phyloP scores from a whole-genome alignment of 2,329 filamentous ascomycete species.

The Ascomycota sp. region DNA sequence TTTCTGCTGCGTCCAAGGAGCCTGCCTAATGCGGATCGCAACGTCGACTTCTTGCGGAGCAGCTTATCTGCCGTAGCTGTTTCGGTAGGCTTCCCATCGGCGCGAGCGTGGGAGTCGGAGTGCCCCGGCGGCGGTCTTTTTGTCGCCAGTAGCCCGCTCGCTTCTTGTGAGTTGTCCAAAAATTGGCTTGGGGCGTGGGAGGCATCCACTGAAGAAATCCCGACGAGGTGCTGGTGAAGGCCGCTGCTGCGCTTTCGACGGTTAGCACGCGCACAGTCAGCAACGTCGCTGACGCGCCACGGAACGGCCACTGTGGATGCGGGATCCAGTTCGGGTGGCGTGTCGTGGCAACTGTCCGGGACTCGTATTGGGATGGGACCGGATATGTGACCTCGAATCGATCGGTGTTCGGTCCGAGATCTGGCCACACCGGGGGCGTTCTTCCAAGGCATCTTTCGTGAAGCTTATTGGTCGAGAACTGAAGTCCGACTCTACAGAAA shows the following conservation, averaged over 20 bases:
- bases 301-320: constrained; percentile 15
- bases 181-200: no score
- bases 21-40: constrained; percentile 33
- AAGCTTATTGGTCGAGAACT: no score
- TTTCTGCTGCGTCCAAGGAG: constrained; percentile 38
- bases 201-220: no score
- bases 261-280: constrained; percentile 3
- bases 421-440: constrained; percentile 16
- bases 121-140: no score
- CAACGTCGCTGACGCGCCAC: constrained; percentile 5
- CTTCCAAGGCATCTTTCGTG: constrained; percentile 27
- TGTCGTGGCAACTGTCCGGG: constrained; percentile 24
- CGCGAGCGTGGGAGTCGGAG: no score
- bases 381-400: constrained; percentile 40
- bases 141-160: no score
- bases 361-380: constrained; percentile 35
- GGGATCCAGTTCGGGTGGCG: constrained; percentile 29
- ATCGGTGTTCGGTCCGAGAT: constrained; percentile 15
- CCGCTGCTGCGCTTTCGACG: background rate
- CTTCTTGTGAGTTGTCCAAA: no score
- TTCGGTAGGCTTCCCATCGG: no score
- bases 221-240: background rate
- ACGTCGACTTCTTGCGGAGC: constrained; percentile 34
- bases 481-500: no score
- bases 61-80: no score